Evolutionary conservation across 2,329 filamentous ascomycete species (phyloP), one percentile per base, ranked within the genome.

Genomic region (Arthroderma sp.): DNA sequence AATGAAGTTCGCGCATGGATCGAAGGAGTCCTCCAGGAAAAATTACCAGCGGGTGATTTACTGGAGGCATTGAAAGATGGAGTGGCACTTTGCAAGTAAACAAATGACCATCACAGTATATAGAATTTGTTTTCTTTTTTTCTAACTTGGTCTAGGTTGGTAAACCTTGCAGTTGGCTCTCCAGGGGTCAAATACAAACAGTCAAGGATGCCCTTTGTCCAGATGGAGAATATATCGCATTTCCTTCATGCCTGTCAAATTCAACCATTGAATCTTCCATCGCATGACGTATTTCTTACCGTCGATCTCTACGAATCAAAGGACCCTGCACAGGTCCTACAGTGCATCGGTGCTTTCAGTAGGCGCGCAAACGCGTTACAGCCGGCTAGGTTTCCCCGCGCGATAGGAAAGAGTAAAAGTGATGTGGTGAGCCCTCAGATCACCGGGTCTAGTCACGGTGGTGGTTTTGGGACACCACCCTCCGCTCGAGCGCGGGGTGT

Each of bases 191-290:
- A 82, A 62, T 96, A 83, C 75, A 96, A 96, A 67, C 74, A 82
- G 59, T 94, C 88, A 1, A 68, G 79, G 36, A 96, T 96, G 89
- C 91, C 91, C 0, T 98, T 98, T 61, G 89, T 96, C 36, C 91
- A 98, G 65, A 96, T 96, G 88, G 91, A 98, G 64, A 98, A 98
- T 62, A 95, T 98, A 59, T 93, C 88, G 4, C 85, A 94, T 60
- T 98, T 95, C 66, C 78, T 98, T 44, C 80, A 78, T 57, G 87
- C 86, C 48, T 94, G 88, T 69, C 85, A 94, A 64, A 71, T 77
- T 42, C 78, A 84, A 28, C 91, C 91, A 0, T 71, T 98, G 43
- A 88, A 81, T 63, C 78, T 98, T 48, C 87, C 85, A 47, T 81
- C 88, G 38, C 91, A 98, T 69, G 91, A 98, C 65, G 80, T 88